phyloP scores from a whole-genome alignment of 495 filamentous ascomycete species.

The Cercophora scortea region DNA sequence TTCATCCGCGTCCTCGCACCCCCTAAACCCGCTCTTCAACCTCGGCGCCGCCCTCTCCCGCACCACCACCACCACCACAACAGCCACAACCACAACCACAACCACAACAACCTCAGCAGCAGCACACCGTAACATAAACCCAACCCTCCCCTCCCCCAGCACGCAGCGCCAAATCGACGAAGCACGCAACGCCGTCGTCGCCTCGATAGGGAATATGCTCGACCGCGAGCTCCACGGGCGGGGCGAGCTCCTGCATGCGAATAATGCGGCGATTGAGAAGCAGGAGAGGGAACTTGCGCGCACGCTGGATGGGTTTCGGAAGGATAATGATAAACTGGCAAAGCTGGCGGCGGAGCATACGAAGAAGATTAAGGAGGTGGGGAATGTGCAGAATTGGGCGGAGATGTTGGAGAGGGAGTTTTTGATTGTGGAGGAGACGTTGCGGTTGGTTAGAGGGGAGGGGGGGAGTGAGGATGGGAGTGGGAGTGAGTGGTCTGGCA shows the following conservation, averaged over 20 bases:
- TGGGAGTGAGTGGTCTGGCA: constrained; percentile 11
- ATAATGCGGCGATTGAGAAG: constrained; percentile 56
- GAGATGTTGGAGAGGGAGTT: constrained; percentile 93
- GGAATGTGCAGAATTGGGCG: constrained; percentile 96
- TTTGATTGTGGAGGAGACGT: constrained; percentile 77
- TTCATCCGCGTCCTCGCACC: background rate
- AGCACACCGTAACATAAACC: background rate
- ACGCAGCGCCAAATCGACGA: constrained; percentile 43
- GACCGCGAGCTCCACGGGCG: constrained; percentile 65
- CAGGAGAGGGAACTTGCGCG: constrained; percentile 65
- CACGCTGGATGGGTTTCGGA: constrained; percentile 56
- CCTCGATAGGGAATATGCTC: constrained; percentile 68
- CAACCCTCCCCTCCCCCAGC: background rate
- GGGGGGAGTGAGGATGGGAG: constrained; percentile 30
- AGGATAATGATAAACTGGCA: constrained; percentile 63
- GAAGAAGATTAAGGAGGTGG: constrained; percentile 79
- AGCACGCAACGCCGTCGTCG: constrained; percentile 68
- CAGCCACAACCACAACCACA: background rate
- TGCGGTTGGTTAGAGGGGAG: constrained; percentile 51
- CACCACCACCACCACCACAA: background rate
- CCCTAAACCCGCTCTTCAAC: background rate
- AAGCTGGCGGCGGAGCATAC: constrained; percentile 61
- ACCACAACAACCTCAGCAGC: background rate
- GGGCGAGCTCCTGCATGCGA: constrained; percentile 66
- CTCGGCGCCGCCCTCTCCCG: background rate